A percentile compares a stretch with the other conserved stretches of the same genome.
phyloP scores from a whole-genome alignment of 805 yeast species.

The Naumovozyma baii region DNA sequence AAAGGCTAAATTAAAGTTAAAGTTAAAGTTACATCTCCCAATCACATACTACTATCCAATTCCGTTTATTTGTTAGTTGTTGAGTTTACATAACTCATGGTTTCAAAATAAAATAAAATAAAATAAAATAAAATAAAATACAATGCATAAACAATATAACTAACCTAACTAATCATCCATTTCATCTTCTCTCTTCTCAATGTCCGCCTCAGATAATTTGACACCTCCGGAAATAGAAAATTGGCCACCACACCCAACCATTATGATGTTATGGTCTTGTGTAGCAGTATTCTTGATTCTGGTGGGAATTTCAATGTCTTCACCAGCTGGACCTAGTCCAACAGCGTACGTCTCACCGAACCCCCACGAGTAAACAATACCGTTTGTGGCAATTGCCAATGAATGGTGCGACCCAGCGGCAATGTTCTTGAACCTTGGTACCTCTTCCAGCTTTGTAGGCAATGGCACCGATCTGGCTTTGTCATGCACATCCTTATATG shows the following conservation, averaged over 20 bases:
- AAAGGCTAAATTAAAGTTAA: too few species aligned
- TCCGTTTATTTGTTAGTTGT: too few species aligned
- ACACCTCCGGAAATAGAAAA: constrained; percentile 83
- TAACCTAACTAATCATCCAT: constrained; percentile 36
- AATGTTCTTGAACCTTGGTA: constrained; percentile 49
- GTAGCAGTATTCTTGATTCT: constrained; percentile 92
- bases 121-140: too few species aligned
- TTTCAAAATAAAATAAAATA: too few species aligned
- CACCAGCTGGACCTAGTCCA: constrained; percentile 83
- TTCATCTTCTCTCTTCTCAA: constrained; percentile 39
- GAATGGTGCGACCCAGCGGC: constrained; percentile 92
- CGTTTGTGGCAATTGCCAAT: constrained; percentile 73
- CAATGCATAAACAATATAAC: too few species aligned
- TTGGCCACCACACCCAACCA: constrained; percentile 94
- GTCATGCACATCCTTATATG: constrained; percentile 71
- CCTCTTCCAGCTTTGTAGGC: constrained; percentile 57
- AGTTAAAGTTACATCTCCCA: too few species aligned
- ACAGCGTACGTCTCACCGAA: constrained; percentile 95
- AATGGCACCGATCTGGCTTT: constrained; percentile 76
- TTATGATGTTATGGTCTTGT: constrained; percentile 55
- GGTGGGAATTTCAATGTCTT: constrained; percentile 82
- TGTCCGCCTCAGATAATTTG: constrained; percentile 32
- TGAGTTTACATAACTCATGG: too few species aligned
- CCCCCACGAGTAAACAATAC: constrained; percentile 92
- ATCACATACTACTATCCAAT: too few species aligned